Percentiles rank a stretch among this genome's conserved stretches.
phyloP scores from a whole-genome alignment of 2,329 filamentous ascomycete species.

The Metarhizium brunneum region DNA sequence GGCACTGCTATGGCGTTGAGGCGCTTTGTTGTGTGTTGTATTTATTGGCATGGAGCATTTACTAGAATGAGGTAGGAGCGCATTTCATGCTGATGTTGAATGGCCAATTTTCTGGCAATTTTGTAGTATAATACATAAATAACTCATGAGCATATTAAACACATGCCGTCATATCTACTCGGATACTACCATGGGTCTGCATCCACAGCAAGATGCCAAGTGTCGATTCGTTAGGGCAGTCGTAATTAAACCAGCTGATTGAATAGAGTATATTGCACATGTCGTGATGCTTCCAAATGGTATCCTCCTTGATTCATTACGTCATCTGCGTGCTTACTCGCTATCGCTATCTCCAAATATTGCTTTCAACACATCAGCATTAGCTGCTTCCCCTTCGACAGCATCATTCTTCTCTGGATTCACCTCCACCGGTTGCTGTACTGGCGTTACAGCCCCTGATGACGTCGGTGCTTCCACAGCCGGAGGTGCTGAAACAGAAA shows the following conservation, averaged over 20 bases:
- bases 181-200: too few species aligned
- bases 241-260: too few species aligned
- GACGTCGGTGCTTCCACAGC: background rate
- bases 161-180: too few species aligned
- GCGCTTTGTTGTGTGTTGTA: background rate
- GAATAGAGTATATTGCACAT: background rate
- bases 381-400: conserved; percentile 62
- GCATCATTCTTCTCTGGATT: conserved; percentile 61
- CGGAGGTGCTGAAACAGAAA: background rate
- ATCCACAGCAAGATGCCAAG: too few species aligned
- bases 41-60: background rate
- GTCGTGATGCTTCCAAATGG: background rate
- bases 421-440: conserved; percentile 28
- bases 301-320: background rate
- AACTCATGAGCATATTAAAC: background rate
- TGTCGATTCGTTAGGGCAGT: too few species aligned
- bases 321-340: conserved; percentile 29
- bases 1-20: background rate
- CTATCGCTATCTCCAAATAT: conserved; percentile 87
- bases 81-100: background rate
- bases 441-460: background rate
- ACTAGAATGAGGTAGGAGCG: background rate
- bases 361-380: conserved; percentile 78
- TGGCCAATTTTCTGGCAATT: background rate
- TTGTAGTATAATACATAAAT: background rate